Evolutionary conservation across 75 land plant genomes (phyloP).

Genomic region (Sequoiadendron giganteum): DNA sequence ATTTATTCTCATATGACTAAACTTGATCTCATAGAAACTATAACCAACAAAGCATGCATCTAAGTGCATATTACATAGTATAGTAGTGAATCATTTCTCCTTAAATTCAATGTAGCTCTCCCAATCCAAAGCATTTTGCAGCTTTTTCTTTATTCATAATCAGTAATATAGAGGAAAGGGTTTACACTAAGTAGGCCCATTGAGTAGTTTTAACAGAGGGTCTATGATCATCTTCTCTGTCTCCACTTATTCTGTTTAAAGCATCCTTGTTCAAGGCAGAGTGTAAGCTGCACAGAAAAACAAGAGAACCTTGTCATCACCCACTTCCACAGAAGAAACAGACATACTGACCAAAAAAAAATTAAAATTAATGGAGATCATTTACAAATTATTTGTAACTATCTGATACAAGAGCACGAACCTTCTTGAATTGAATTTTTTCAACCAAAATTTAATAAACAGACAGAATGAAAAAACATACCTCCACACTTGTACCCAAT

Average conservation of each 20-base stretch:
- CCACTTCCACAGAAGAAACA: not conserved
- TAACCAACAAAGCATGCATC: no score
- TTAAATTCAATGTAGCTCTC: no score
- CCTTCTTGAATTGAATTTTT: no score
- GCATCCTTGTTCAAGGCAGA: not conserved
- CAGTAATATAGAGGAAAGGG: not conserved
- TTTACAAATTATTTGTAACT: no score
- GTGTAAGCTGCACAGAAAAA: constrained; percentile 4
- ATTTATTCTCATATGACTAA: no score
- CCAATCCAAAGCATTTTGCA: no score
- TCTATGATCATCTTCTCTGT: not conserved
- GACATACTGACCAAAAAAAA: not conserved
- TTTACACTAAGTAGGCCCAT: not conserved
- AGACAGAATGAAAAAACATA: not conserved
- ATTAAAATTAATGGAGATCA: no score
- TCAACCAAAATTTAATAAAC: no score
- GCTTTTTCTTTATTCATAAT: not conserved
- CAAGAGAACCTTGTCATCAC: not conserved
- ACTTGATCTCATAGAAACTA: no score
- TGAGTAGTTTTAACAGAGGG: not conserved
- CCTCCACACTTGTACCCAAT: constrained; percentile 48
- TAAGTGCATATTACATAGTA: no score
- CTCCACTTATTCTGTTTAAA: not conserved
- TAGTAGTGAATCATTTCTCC: no score
- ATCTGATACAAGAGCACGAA: no score